Evolutionary conservation across 176 grass and related monocot species (phyloP).

Genomic region (Eragrostis nindensis): DNA sequence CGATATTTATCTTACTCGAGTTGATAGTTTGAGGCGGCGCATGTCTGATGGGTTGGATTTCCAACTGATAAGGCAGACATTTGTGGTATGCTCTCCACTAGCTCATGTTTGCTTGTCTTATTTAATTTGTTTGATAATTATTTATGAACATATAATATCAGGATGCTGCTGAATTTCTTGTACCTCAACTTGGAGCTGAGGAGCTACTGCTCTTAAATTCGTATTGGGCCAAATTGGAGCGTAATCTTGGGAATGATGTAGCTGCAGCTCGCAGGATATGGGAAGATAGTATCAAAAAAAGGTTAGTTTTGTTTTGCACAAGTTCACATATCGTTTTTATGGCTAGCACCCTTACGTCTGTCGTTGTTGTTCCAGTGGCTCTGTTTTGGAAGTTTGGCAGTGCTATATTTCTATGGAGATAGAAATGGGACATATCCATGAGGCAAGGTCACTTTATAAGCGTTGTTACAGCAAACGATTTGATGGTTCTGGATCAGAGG

Average conservation of each 20-base stretch:
- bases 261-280: constrained; percentile 78
- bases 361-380: constrained; percentile 69
- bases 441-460: constrained; percentile 89
- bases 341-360: constrained; percentile 28
- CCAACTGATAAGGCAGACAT: constrained; percentile 82
- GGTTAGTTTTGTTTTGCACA: constrained; percentile 51
- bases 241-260: constrained; percentile 75
- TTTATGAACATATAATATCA: constrained; percentile 48
- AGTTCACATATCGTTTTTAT: constrained; percentile 21
- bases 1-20: constrained; percentile 88
- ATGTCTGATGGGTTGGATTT: constrained; percentile 73
- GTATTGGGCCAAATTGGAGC: constrained; percentile 87
- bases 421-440: constrained; percentile 67
- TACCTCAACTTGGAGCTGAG: constrained; percentile 59
- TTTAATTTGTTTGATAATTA: constrained; percentile 30
- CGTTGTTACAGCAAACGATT: constrained; percentile 91
- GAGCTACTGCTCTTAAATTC: constrained; percentile 72
- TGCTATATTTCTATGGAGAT: constrained; percentile 89
- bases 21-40: constrained; percentile 86
- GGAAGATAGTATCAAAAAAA: constrained; percentile 87
- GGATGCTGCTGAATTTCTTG: constrained; percentile 78
- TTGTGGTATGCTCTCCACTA: constrained; percentile 49
- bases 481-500: constrained; percentile 87
- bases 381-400: constrained; percentile 76
- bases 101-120: constrained; percentile 14